Percentiles rank a stretch among this genome's conserved stretches.
phyloP scores from a whole-genome alignment of 148 eudicot species.

The Polygonum maritimum region DNA sequence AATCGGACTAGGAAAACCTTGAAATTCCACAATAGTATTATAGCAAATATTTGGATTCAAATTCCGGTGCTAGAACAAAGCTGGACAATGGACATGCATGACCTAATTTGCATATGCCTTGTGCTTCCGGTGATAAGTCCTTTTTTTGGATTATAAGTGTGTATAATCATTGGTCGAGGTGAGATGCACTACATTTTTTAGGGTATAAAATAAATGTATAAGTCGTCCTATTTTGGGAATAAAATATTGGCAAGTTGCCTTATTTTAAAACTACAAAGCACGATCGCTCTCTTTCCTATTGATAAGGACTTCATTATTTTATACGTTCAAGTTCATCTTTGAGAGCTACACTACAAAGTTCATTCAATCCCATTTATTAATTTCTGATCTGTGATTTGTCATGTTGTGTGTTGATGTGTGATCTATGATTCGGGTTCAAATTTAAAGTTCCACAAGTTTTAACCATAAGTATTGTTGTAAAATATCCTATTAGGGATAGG shows the following conservation, averaged over 20 bases:
- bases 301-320: not conserved
- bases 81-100: not conserved
- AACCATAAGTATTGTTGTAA: too few relatives aligned
- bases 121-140: not conserved
- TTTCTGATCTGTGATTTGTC: not conserved
- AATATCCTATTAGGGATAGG: too few relatives aligned
- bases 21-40: too few relatives aligned
- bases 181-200: not conserved
- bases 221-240: not conserved
- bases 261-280: constrained; percentile 1
- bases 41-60: not conserved
- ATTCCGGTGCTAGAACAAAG: not conserved
- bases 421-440: not conserved
- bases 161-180: not conserved
- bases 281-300: not conserved
- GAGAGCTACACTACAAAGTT: not conserved
- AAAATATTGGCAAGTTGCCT: not conserved
- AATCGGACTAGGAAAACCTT: too few relatives aligned
- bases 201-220: not conserved
- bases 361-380: not conserved
- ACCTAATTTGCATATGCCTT: not conserved
- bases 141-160: not conserved
- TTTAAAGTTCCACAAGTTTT: not conserved
- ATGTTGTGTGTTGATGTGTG: not conserved
- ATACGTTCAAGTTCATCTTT: not conserved